Percentiles rank a stretch among this genome's conserved stretches.
phyloP scores from a whole-genome alignment of 2,329 filamentous ascomycete species.

The Botrytis hyacinthi region DNA sequence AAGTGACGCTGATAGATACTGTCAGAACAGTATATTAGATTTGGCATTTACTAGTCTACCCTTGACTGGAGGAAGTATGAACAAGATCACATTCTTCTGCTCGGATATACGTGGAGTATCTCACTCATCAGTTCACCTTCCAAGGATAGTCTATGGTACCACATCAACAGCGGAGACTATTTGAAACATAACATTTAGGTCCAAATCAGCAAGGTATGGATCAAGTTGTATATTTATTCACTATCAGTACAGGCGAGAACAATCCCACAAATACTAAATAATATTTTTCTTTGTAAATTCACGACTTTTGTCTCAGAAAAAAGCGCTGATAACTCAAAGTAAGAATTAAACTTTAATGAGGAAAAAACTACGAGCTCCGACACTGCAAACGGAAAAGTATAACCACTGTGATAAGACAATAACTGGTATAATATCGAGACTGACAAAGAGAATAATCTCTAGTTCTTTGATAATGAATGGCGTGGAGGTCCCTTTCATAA shows the following conservation, averaged over 20 bases:
- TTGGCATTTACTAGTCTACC: too few relatives aligned
- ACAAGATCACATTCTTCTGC: too few relatives aligned
- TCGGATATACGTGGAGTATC: too few relatives aligned
- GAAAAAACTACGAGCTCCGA: neutral
- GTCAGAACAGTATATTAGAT: too few relatives aligned
- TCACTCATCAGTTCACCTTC: too few relatives aligned
- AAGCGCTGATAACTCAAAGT: neutral
- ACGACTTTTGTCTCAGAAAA: accelerated
- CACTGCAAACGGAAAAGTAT: neutral
- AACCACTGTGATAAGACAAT: neutral
- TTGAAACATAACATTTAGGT: too few relatives aligned
- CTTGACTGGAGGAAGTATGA: too few relatives aligned
- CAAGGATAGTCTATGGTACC: too few relatives aligned
- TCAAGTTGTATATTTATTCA: too few relatives aligned
- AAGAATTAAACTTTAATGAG: neutral
- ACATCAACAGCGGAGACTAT: too few relatives aligned
- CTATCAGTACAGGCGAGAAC: neutral
- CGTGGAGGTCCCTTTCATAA: neutral
- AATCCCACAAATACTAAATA: neutral
- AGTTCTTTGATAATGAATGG: neutral
- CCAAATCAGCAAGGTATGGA: too few relatives aligned
- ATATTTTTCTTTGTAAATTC: neutral
- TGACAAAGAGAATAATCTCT: neutral
- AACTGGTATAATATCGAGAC: neutral
- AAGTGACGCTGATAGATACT: too few relatives aligned